Base-by-base conservation (phyloP, 2,329 filamentous ascomycete genomes). In the Clarireedia hainanense region DNA sequence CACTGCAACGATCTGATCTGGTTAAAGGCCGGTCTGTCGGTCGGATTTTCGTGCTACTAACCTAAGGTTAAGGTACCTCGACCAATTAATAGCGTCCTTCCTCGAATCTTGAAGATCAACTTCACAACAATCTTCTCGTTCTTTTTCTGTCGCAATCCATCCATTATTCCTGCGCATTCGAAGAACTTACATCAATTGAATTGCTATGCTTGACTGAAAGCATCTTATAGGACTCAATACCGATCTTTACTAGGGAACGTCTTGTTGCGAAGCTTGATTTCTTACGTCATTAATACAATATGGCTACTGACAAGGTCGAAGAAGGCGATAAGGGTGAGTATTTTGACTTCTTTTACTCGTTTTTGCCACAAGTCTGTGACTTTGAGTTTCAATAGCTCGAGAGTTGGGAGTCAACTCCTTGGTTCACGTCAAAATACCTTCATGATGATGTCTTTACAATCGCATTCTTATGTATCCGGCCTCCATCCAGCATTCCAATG, bases 281-380 rank as follows among this genome's bases (percentile, higher is more conserved):
- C 42, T 40, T 50, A 45, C 12, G 27, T 24, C 52, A 26, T 45
- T 42, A 45, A 17, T 34, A 17, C 60, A 64, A 56, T 40, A 77
- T 78, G 76, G 68, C 74, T 57, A 71, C 71, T 64, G 72, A 75
- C 56, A 68, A 74, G 57, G 69, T 76, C 63, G 73, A 79, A 68
- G 73, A 77, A 67, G 77, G 76, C 59, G 75, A 77, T 63, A 71
- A 76, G 71, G 75, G 75, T 76, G 71, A 57, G 72, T 4, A 9
- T 34, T 34, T 50, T 50, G 39, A 48, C 34, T 48, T 60, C 50
- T 12, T 55, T 55, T 50, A 24, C 9, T 52, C 43, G 27, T 10
- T 12, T 30, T 23, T 14, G 6, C 12, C 9, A n/a, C 26, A 15
- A 4, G 15, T 47, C 24, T 47, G 27, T 4, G 1, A 20, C 39